Base-by-base conservation (phyloP, 176 grass and related monocot genomes). In the Musa troglodytarum region DNA sequence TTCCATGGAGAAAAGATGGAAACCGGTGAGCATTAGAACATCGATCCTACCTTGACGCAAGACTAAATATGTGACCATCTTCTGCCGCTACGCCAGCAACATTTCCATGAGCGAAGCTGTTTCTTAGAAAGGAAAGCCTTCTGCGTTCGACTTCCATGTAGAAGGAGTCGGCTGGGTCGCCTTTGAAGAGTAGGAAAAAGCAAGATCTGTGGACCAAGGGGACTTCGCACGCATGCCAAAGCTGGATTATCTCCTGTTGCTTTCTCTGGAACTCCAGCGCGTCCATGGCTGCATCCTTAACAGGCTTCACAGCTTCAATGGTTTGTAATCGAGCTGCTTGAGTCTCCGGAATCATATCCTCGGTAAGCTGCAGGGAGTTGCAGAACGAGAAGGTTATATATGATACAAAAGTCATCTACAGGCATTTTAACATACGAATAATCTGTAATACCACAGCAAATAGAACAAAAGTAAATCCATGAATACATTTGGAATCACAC, bases 131-230 rank as follows among this genome's bases (percentile, higher is more conserved):
- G 69, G 84, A 84, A 4, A 99, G 53, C 71, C 90, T 83, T 74
- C 88, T 91, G 22, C 80, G 84, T 50, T 99, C 95, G 1, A 99
- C 90, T 84, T 93, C 90, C 82, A 99, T 85, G 78, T 99, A 99
- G 65, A 99, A 89, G 9, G 82, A 75, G 6, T 99, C 90, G 50
- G 86, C 65, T 28, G 79, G 91, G 17, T 98, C 90, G 2, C 90
- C 95, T 65, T 89, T 89, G 78, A 98, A 98, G 69, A 94, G 95
- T 11, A 94, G 82, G 72, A 98, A 93, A 81, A 98, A 93, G 81
- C 93, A 92, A 65, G 95, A 91, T 11, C 95, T 80, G 80, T 98
- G 95, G 14, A 91, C 84, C 53, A 98, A 75, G 63, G 95, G 89
- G n/a, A 94, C 88, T 73, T 89, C 85, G 74, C 90, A 98, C 11